Evolutionary conservation across 805 yeast genomes (phyloP), one percentile per base, ranked within the genome.

Genomic region (Barnettozyma populi): DNA sequence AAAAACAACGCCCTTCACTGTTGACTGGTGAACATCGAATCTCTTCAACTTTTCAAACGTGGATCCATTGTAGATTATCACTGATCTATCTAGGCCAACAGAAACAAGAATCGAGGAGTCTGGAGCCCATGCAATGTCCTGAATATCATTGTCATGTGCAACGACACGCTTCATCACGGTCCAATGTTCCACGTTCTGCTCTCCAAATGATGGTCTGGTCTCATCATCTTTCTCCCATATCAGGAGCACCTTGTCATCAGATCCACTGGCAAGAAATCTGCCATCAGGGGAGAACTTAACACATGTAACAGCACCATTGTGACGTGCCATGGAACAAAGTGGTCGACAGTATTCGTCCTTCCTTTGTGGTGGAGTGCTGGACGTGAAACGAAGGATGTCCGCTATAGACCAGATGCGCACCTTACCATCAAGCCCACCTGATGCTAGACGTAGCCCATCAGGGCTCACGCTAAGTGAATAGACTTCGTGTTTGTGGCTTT

Each of bases 91-190:
- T 48, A 94, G 72, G 0, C 99, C 99, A 10, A 92, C 99, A 1
- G 96, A 86, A 16, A 94, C 97, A 41, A 94, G 70, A 21, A 94
- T 79, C 34, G 88, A 79, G 4, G 95, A 86, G 62, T 92, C 98
- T 0, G 98, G 97, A 2, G 96, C 86, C 98, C 99, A 94, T 38
- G 97, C 95, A 55, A 94, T 83, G 66, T 94, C 99, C 64, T 94
- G 99, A 44, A 94, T 87, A 69, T 94, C 99, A 62, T 92, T 94
- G 54, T 94, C 98, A 65, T 94, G 99, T 1, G 97, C 99, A 18
- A 89, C 97, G 14, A 90, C 75, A 58, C 98, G 76, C 58, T 88
- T 88, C 18, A 96, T 71, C 1, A 92, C 97, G 1, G 92, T 82
- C 99, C 99, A 92, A 57, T 87, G 95, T 65, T 92, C 99, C 47